These are phyloP conservation scores for Dianthus caryophyllus DNA, from an alignment of 148 eudicot species.

Conservation along the genomic window DNA sequence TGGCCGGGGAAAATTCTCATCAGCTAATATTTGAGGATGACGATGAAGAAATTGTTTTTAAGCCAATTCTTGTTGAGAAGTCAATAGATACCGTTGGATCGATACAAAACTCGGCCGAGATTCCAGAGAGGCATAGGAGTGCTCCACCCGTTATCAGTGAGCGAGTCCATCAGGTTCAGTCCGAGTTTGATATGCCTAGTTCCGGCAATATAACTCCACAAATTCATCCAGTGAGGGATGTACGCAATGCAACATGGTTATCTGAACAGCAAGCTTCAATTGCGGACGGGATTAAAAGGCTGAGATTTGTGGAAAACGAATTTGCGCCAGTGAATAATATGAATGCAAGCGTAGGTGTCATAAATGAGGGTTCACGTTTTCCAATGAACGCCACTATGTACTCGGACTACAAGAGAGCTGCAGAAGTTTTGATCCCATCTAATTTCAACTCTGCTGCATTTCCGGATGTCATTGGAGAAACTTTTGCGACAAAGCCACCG, in stretches of 20 bases:
- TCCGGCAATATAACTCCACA: slow-evolving; percentile 24
- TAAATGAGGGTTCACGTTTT: slow-evolving; percentile 26
- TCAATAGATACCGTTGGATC: slow-evolving; percentile 28
- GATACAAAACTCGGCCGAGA: slow-evolving; percentile 19
- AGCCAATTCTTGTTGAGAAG: slow-evolving; percentile 42
- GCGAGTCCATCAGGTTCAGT: slow-evolving; percentile 17
- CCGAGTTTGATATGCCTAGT: slow-evolving; percentile 20
- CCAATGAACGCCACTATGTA: slow-evolving; percentile 23
- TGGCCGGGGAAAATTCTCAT: slow-evolving; percentile 26
- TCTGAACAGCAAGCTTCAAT: slow-evolving; percentile 33
- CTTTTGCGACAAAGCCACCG: slow-evolving; percentile 25
- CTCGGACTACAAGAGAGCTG: slow-evolving; percentile 29
- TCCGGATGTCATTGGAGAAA: slow-evolving; percentile 25
- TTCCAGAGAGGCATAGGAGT: slow-evolving; percentile 16
- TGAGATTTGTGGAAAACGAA: slow-evolving; percentile 40
- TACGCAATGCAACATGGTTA: slow-evolving; percentile 25
- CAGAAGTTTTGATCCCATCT: slow-evolving; percentile 28
- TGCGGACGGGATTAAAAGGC: slow-evolving; percentile 29
- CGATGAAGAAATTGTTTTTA: slow-evolving; percentile 56
- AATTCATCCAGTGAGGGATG: slow-evolving; percentile 27
- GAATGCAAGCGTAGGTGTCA: slow-evolving; percentile 25
- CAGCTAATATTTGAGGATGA: slow-evolving; percentile 39
- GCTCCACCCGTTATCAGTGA: slow-evolving; percentile 12
- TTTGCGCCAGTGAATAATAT: slow-evolving; percentile 24
- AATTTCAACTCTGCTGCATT: slow-evolving; percentile 28